Evolutionary conservation across 1,284 basidiomycete genomes (phyloP).

Genomic region (Hortiboletus rubellus): DNA sequence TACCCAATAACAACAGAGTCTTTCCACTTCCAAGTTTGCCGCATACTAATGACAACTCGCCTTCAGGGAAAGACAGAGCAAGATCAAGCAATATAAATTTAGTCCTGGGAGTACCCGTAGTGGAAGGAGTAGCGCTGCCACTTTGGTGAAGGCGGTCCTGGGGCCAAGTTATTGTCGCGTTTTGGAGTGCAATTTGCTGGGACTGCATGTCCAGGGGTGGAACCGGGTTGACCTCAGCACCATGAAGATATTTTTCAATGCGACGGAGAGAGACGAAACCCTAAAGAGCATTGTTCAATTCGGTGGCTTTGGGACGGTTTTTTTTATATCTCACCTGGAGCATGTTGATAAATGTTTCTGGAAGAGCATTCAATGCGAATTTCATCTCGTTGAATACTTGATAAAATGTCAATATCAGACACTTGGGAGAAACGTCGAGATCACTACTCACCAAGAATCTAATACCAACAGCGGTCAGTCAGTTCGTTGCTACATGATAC

Average conservation of each 20-base stretch:
- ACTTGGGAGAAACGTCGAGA: background rate
- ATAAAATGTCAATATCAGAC: constrained; percentile 4
- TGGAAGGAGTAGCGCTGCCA: constrained; percentile 49
- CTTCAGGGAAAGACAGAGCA: constrained; percentile 73
- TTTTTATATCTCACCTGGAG: constrained; percentile 55
- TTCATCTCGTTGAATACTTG: constrained; percentile 86
- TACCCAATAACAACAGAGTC: constrained; percentile 73
- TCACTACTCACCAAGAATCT: constrained; percentile 51
- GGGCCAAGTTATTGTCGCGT: constrained; percentile 90
- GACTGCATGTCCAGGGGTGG: constrained; percentile 57
- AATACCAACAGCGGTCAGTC: constrained; percentile 8
- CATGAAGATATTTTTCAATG: constrained; percentile 85
- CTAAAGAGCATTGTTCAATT: constrained; percentile 35
- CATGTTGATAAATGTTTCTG: constrained; percentile 88
- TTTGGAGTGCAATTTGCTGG: constrained; percentile 69
- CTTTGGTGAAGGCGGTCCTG: constrained; percentile 61
- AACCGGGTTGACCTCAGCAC: constrained; percentile 66
- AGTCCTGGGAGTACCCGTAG: constrained; percentile 68
- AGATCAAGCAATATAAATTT: constrained; percentile 85
- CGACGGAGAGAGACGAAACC: constrained; percentile 84
- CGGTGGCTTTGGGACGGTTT: background rate
- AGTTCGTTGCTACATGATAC: background rate
- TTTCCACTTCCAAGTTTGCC: constrained; percentile 84
- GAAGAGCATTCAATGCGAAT: constrained; percentile 80
- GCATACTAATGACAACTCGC: constrained; percentile 79